Percentiles rank a stretch among this genome's conserved stretches.
phyloP scores from a whole-genome alignment of 768 basidiomycete species.

The Kwoniella dejecticola region DNA sequence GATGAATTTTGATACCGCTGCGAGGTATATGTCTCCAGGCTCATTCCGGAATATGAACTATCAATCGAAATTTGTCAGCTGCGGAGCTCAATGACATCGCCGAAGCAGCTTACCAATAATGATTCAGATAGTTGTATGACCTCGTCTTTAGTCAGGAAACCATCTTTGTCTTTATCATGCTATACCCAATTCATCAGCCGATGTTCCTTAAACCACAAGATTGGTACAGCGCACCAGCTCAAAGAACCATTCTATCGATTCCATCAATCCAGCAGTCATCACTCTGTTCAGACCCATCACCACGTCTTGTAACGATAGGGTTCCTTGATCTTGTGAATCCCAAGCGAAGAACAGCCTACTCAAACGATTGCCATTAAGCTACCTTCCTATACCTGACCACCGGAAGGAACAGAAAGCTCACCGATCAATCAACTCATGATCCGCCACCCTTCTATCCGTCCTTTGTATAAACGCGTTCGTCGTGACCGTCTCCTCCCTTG shows the following conservation, averaged over 20 bases:
- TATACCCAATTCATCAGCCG: constrained; percentile 9
- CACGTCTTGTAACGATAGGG: constrained; percentile 80
- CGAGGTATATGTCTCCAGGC: constrained; percentile 92
- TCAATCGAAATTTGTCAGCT: constrained; percentile 50
- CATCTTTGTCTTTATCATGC: constrained; percentile 82
- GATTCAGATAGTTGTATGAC: constrained; percentile 93
- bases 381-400: neutral
- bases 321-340: constrained; percentile 79
- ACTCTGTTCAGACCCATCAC: constrained; percentile 85
- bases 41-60: constrained; percentile 98
- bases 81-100: neutral
- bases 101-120: constrained; percentile 64
- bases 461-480: constrained; percentile 92
- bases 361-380: neutral
- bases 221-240: constrained; percentile 61
- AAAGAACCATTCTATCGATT: constrained; percentile 99
- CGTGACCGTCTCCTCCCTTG: constrained; percentile 87
- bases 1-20: constrained; percentile 95
- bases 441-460: constrained; percentile 83
- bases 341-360: constrained; percentile 79
- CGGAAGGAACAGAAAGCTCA: constrained; percentile 11
- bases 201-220: too few species aligned
- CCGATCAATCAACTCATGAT: constrained; percentile 92
- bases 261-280: constrained; percentile 96
- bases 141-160: constrained; percentile 92